Conservation (phyloP, 257 asterid species). For the Capsicum pubescens region DNA sequence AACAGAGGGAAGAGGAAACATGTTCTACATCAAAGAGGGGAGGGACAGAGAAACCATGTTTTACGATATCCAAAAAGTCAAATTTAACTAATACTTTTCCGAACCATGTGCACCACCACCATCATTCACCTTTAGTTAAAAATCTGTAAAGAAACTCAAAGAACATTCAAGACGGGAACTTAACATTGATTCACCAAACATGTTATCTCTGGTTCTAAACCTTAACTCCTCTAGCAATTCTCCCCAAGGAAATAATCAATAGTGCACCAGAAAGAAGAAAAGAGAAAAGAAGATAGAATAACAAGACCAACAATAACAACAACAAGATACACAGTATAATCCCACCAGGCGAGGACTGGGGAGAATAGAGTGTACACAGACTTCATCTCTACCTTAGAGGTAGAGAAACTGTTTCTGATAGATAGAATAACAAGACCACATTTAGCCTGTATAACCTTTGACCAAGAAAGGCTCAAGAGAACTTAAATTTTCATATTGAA, state of each 20-base stretch:
- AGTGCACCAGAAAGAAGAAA: background rate
- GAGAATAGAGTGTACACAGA: too few relatives aligned
- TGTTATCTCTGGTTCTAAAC: background rate
- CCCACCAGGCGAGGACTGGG: too few relatives aligned
- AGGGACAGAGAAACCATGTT: slow-evolving; percentile 11
- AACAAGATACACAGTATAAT: too few relatives aligned
- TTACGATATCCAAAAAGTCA: background rate
- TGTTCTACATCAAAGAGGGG: background rate
- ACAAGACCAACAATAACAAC: background rate
- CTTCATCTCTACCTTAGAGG: too few relatives aligned
- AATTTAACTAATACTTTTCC: background rate
- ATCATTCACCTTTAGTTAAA: background rate
- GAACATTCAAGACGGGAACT: slow-evolving; percentile 4
- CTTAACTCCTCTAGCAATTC: background rate
- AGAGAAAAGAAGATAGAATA: background rate
- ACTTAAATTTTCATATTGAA: background rate
- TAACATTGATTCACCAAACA: background rate
- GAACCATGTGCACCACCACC: background rate
- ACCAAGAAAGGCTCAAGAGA: background rate
- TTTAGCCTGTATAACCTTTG: background rate
- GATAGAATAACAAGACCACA: background rate
- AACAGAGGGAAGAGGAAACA: background rate
- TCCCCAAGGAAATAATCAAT: slow-evolving; percentile 12
- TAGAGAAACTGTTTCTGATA: background rate
- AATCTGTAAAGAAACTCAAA: slow-evolving; percentile 1